phyloP scores from a whole-genome alignment of 2,329 filamentous ascomycete genomes.

The Orbilia blumenaviensis region DNA sequence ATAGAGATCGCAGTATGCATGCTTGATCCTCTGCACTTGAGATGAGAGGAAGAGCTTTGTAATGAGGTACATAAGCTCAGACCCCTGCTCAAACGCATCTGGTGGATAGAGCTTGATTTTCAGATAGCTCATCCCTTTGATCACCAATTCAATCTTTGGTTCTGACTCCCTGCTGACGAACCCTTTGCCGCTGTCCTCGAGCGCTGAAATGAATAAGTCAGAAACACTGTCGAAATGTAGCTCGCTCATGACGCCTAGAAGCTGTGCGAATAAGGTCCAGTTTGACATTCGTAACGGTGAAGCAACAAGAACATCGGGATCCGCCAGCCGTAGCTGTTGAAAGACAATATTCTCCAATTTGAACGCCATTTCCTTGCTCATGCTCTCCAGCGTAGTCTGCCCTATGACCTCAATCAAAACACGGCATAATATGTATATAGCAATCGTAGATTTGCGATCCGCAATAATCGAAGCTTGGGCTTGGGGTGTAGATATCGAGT shows the following conservation, averaged over 20 bases:
- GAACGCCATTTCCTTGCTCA: constrained; percentile 90
- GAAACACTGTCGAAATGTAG: constrained; percentile 88
- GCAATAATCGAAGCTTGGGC: constrained; percentile 63
- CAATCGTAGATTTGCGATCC: constrained; percentile 89
- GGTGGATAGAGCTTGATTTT: constrained; percentile 76
- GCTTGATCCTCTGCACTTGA: constrained; percentile 89
- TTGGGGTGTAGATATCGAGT: constrained; percentile 49
- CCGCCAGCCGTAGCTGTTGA: constrained; percentile 87
- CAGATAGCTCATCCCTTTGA: constrained; percentile 90
- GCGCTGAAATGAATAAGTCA: constrained; percentile 76
- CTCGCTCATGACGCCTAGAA: constrained; percentile 95
- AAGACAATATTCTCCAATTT: constrained; percentile 96
- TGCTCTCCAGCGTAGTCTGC: constrained; percentile 81
- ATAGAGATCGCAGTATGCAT: constrained; percentile 91
- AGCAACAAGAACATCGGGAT: constrained; percentile 78
- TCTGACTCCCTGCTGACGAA: constrained; percentile 79
- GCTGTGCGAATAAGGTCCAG: constrained; percentile 91
- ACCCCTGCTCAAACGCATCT: constrained; percentile 83
- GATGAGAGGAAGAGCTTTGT: constrained; percentile 83
- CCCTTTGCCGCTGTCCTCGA: constrained; percentile 80
- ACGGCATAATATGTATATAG: constrained; percentile 93
- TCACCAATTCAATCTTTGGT: constrained; percentile 82
- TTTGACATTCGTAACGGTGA: constrained; percentile 90
- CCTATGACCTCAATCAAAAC: constrained; percentile 93
- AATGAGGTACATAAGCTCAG: constrained; percentile 84